phyloP scores from a whole-genome alignment of 2,329 filamentous ascomycete species.

The Xylaria digitata region DNA sequence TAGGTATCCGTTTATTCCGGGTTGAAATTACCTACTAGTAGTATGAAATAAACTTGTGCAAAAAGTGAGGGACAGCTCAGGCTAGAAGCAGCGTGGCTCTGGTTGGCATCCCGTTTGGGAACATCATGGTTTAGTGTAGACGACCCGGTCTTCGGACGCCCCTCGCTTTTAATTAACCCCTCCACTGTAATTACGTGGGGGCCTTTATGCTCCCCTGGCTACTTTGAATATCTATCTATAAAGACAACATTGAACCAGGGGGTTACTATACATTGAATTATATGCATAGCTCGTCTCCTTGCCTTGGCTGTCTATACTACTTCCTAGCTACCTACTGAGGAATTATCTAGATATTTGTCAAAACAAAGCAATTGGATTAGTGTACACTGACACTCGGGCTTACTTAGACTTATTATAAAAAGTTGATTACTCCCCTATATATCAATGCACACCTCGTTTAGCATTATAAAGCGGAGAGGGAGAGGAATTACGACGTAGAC shows the following conservation, averaged over 20 bases:
- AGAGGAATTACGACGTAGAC: no score
- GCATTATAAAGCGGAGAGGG: background rate
- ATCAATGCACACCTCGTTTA: conserved; percentile 20
- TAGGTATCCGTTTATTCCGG: no score
- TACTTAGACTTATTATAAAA: conserved; percentile 5
- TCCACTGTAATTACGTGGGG: conserved; percentile 10
- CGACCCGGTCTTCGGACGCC: conserved; percentile 22
- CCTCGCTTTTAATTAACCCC: conserved; percentile 5
- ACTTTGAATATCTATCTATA: no score
- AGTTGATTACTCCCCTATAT: background rate
- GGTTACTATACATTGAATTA: background rate
- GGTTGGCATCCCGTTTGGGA: no score
- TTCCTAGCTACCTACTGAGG: background rate
- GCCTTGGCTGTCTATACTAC: background rate
- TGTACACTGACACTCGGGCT: conserved; percentile 7
- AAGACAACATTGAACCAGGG: background rate
- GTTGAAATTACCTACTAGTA: no score
- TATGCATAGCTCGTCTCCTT: conserved; percentile 27
- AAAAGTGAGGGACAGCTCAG: no score
- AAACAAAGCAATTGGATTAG: conserved; percentile 5
- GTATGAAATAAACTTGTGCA: no score
- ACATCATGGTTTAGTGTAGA: background rate
- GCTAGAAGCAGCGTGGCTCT: no score
- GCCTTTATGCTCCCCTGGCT: no score
- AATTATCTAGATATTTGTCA: conserved; percentile 21